Conservation (phyloP, 371 early-diverging fungal species). For the Mucor piriformis region DNA sequence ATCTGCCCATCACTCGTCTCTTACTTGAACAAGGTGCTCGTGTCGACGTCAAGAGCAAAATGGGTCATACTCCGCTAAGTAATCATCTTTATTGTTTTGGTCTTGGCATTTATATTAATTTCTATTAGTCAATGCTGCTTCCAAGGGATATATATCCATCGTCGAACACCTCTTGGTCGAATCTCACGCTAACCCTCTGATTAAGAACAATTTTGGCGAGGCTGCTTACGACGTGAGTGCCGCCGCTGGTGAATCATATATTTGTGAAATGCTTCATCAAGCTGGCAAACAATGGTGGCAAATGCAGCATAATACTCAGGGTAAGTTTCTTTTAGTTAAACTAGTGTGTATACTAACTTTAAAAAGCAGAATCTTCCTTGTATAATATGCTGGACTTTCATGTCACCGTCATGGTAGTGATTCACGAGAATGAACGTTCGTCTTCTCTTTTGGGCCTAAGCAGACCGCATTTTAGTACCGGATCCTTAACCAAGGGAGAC, state of each 20-base stretch:
- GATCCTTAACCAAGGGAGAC: slow-evolving; percentile 52
- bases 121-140: slow-evolving; percentile 71
- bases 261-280: slow-evolving; percentile 70
- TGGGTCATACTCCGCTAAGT: slow-evolving; percentile 83
- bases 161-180: slow-evolving; percentile 69
- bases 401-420: slow-evolving; percentile 55
- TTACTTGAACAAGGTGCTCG: slow-evolving; percentile 62
- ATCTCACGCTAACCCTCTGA: slow-evolving; percentile 65
- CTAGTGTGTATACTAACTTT: neutral
- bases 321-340: no score
- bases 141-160: slow-evolving; percentile 70
- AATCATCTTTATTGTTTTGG: slow-evolving; percentile 26
- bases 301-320: slow-evolving; percentile 31
- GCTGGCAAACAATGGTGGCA: slow-evolving; percentile 57
- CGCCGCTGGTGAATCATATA: slow-evolving; percentile 56
- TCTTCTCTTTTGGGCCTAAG: slow-evolving; percentile 46
- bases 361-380: slow-evolving; percentile 10
- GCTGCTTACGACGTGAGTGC: slow-evolving; percentile 86
- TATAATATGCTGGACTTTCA: slow-evolving; percentile 57
- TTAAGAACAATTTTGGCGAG: slow-evolving; percentile 74
- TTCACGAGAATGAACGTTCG: slow-evolving; percentile 72
- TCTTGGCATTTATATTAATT: neutral
- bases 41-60: slow-evolving; percentile 66
- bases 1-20: slow-evolving; percentile 60
- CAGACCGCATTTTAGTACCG: slow-evolving; percentile 52